These are phyloP conservation scores for Xylariaceae sp. DNA, from an alignment of 2,329 filamentous ascomycete genomes.

Conservation along the genomic window DNA sequence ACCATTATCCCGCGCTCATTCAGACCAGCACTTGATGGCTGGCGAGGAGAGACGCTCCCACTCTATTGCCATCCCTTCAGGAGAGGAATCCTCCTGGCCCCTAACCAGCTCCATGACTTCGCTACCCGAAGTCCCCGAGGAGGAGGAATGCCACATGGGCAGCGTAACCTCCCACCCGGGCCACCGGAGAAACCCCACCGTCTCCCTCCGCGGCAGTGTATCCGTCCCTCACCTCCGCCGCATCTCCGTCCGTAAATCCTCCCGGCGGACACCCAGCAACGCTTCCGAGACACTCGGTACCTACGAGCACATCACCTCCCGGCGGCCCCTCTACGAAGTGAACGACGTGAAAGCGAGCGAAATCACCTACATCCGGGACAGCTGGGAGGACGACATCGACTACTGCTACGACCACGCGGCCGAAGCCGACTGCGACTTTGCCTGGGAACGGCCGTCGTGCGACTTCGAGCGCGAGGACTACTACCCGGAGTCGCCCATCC, in stretches of 20 bases:
- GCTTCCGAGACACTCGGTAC: conserved; percentile 49
- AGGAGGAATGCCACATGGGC: conserved; percentile 48
- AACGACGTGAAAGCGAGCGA: conserved; percentile 23
- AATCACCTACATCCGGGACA: conserved; percentile 38
- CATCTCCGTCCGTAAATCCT: conserved; percentile 34
- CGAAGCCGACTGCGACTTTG: conserved; percentile 61
- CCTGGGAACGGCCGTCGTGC: conserved; percentile 56
- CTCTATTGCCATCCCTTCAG: conserved; percentile 35
- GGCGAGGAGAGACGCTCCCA: conserved; percentile 30
- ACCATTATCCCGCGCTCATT: conserved; percentile 2
- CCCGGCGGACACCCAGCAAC: conserved; percentile 39
- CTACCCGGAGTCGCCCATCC: conserved; percentile 13
- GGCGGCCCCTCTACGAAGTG: conserved; percentile 31
- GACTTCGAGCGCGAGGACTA: conserved; percentile 38
- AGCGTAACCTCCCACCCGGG: conserved; percentile 40
- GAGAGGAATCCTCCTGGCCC: conserved; percentile 42
- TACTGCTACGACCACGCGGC: conserved; percentile 66
- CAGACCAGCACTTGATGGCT: conserved; percentile 9
- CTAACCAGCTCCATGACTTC: conserved; percentile 38
- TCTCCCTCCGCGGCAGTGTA: conserved; percentile 46
- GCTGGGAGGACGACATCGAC: conserved; percentile 65
- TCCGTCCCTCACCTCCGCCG: conserved; percentile 52
- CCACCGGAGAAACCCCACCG: conserved; percentile 44
- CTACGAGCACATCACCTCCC: conserved; percentile 37
- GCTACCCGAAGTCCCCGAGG: conserved; percentile 57